phyloP scores from a whole-genome alignment of 805 yeast species.

The Groenewaldozyma salmanticensis region DNA sequence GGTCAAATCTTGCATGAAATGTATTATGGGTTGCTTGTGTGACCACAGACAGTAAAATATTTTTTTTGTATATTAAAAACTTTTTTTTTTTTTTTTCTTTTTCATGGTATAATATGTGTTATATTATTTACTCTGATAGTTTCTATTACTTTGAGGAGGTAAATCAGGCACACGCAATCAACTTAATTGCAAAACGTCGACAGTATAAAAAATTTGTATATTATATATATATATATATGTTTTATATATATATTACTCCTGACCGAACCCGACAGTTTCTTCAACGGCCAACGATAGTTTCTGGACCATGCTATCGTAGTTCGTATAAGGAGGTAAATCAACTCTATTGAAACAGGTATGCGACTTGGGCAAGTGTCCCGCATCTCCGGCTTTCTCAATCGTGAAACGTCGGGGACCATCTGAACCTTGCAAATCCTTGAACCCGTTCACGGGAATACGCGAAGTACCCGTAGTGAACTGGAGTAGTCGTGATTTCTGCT shows the following conservation, averaged over 20 bases:
- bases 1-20: conserved; percentile 11
- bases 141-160: too few relatives aligned
- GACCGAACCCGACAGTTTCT: conserved; percentile 98
- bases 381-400: conserved; percentile 95
- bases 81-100: too few relatives aligned
- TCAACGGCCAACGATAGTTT: conserved; percentile 94
- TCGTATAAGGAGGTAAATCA: conserved; percentile 89
- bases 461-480: conserved; percentile 99
- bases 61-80: too few relatives aligned
- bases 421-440: conserved; percentile 96
- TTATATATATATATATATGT: too few relatives aligned
- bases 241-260: conserved; percentile 45
- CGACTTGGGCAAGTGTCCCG: conserved; percentile 85
- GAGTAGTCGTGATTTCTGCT: conserved; percentile 87
- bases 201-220: not conserved
- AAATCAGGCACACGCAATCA: too few relatives aligned
- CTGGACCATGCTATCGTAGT: conserved; percentile 74
- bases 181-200: too few relatives aligned
- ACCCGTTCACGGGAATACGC: conserved; percentile 97
- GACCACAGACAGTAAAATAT: too few relatives aligned
- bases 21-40: conserved; percentile 8
- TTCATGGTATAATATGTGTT: too few relatives aligned
- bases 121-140: too few relatives aligned
- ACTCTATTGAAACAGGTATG: conserved; percentile 99
- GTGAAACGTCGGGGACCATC: conserved; percentile 99